Evolutionary conservation across 345 rosid species (phyloP), one percentile per base, ranked within the genome.

Genomic region (Eucalyptus erythrocorys): DNA sequence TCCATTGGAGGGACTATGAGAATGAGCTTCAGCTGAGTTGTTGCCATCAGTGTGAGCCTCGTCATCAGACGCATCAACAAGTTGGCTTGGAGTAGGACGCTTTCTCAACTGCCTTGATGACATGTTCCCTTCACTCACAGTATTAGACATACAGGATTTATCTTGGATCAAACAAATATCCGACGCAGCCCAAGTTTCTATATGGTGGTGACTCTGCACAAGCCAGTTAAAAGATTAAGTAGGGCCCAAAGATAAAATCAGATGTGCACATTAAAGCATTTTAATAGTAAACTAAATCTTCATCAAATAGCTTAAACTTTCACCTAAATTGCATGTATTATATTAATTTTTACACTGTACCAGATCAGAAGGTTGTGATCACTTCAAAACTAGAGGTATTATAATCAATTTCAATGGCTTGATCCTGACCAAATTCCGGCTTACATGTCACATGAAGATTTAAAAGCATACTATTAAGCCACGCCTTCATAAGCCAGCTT

Each of bases 41-140:
- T 89, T 68, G 82, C 89, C 88, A 50, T 86, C 85, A 88, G 90
- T 86, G 88, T 86, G 81, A 90, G 88, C 89, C 71, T 90, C 96
- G 64, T 92, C 89, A 81, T 91, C 92, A 45, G 85, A 90, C 53
- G 91, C 95, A 87, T 93, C 94, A 89, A 90, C 88, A 86, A 86
- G 90, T 45, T 89, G 89, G 19, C 55, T 87, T 88, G 86, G 88
- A 88, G 59, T 71, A 80, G 55, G 86, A 45, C 86, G 88, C 90
- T 93, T 92, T 87, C 89, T 92, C 85, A 61, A 91, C 86, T 86
- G 91, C 89, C 90, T 89, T 76, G 91, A 90, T 86, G 92, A 88
- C 88, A 87, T 91, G 42, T 87, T 91, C 85, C 51, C 88, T 87
- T 88, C 89, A 88, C 53, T 87, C 51, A 19, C 12, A 13, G 90